Evolutionary conservation across 1,139 yeast species (phyloP).

Genomic region (Yamadazyma trypodendri): DNA sequence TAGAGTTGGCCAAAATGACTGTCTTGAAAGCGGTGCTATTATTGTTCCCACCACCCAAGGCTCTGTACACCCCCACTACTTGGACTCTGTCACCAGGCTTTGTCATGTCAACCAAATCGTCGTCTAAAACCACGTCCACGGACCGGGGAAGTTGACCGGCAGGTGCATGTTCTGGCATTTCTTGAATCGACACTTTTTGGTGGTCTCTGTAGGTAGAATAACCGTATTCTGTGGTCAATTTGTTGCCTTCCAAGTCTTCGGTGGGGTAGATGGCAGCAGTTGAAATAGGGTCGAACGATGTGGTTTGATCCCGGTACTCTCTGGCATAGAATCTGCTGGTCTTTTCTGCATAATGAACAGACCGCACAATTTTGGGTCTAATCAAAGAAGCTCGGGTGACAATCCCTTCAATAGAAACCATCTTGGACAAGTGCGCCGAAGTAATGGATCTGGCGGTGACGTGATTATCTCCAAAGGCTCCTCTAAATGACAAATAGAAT

Average conservation of each 20-base stretch:
- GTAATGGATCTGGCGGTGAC: conserved; percentile 87
- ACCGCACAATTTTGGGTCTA: conserved; percentile 86
- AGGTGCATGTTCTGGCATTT: conserved; percentile 98
- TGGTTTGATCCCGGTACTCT: conserved; percentile 91
- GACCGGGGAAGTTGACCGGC: conserved; percentile 97
- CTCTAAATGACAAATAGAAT: conserved; percentile 79
- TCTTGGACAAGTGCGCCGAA: conserved; percentile 71
- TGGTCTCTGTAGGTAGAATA: conserved; percentile 91
- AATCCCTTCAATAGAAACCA: conserved; percentile 92
- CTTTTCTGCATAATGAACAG: conserved; percentile 90
- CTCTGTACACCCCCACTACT: conserved; percentile 90
- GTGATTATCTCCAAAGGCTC: conserved; percentile 87
- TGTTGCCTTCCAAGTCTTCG: conserved; percentile 88
- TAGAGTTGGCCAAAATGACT: conserved; percentile 80
- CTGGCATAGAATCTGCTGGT: conserved; percentile 85
- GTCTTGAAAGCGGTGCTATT: conserved; percentile 72
- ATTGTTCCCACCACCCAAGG: conserved; percentile 80
- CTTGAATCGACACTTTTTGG: conserved; percentile 91
- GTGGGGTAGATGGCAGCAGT: conserved; percentile 92
- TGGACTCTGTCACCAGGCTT: conserved; percentile 98
- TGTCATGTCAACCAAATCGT: conserved; percentile 85
- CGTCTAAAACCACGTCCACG: conserved; percentile 86
- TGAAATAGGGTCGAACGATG: conserved; percentile 80
- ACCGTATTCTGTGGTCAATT: conserved; percentile 88
- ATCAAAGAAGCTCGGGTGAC: conserved; percentile 92